Conservation (phyloP, 2,329 filamentous ascomycete genomes). For the Tolypocladium amazonense region DNA sequence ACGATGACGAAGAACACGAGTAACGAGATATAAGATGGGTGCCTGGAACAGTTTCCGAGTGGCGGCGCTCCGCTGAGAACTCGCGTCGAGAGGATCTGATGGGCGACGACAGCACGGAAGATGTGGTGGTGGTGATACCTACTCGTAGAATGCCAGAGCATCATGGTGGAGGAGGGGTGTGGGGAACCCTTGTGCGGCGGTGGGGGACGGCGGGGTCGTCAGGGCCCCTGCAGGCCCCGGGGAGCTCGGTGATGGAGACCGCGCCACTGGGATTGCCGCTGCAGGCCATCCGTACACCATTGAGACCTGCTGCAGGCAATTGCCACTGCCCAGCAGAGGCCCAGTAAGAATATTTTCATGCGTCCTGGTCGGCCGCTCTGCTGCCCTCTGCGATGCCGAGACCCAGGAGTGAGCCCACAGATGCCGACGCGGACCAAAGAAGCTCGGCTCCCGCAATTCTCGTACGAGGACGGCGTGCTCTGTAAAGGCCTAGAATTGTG, state of each 20-base stretch:
- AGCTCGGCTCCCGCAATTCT: neutral
- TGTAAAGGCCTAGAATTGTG: neutral
- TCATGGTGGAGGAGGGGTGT: neutral
- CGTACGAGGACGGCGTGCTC: neutral
- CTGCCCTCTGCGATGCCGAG: neutral
- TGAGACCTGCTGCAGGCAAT: neutral
- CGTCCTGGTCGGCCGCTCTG: neutral
- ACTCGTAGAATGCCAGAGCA: neutral
- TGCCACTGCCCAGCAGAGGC: neutral
- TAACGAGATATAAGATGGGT: neutral
- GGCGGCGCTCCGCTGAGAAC: neutral
- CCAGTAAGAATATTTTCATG: neutral
- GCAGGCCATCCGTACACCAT: neutral
- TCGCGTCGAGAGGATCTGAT: neutral
- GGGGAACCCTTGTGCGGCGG: neutral
- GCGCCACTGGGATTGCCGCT: neutral
- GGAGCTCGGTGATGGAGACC: neutral
- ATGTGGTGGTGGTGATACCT: neutral
- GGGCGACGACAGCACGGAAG: neutral
- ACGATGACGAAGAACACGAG: constrained; percentile 29
- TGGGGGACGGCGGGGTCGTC: neutral
- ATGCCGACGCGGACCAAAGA: neutral
- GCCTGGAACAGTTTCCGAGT: neutral
- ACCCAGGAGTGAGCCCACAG: neutral
- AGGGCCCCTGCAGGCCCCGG: neutral